phyloP scores from a whole-genome alignment of 1,139 yeast species.

The Blastobotrys raffinosifermentans region DNA sequence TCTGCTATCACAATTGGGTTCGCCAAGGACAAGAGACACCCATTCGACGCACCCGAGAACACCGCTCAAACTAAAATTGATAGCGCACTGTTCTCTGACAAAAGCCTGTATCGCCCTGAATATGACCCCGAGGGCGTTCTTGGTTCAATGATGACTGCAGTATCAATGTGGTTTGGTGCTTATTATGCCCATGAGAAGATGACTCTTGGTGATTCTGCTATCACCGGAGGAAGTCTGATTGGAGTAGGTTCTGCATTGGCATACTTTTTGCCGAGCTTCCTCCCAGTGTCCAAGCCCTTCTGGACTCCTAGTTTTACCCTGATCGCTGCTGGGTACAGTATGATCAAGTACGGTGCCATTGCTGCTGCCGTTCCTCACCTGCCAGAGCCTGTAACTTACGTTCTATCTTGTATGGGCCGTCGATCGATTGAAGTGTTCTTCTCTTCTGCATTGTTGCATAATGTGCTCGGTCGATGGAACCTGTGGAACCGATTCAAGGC shows the following conservation, averaged over 20 bases:
- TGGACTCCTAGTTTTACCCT: constrained; percentile 36
- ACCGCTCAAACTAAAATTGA: constrained; percentile 35
- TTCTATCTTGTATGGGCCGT: constrained; percentile 26
- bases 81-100: constrained; percentile 19
- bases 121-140: constrained; percentile 37
- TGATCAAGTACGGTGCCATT: constrained; percentile 27
- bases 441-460: constrained; percentile 21
- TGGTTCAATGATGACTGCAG: constrained; percentile 32
- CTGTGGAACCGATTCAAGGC: constrained; percentile 13
- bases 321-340: constrained; percentile 29
- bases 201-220: constrained; percentile 20
- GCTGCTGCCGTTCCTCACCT: constrained; percentile 22
- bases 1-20: constrained; percentile 22
- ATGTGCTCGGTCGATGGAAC: constrained; percentile 12
- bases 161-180: constrained; percentile 34
- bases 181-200: constrained; percentile 26
- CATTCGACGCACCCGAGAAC: constrained; percentile 25
- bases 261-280: constrained; percentile 26
- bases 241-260: constrained; percentile 27
- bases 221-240: constrained; percentile 26
- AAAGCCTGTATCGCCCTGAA: constrained; percentile 23
- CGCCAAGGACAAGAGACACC: constrained; percentile 25
- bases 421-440: constrained; percentile 31
- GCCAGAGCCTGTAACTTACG: constrained; percentile 20
- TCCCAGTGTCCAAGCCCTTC: constrained; percentile 33